phyloP scores from a whole-genome alignment of 257 asterid genomes.

The Cordia subcordata region DNA sequence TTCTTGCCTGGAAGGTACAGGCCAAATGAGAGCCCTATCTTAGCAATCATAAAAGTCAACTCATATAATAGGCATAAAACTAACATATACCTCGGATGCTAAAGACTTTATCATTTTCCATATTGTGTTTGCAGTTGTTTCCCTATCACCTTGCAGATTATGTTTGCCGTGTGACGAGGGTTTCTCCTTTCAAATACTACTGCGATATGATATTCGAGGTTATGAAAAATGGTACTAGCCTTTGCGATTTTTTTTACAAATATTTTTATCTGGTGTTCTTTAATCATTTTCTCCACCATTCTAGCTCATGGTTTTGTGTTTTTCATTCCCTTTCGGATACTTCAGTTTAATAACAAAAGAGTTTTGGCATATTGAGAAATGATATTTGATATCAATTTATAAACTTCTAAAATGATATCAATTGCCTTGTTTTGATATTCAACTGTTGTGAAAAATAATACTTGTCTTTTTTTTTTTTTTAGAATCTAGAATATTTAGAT shows the following conservation, averaged over 20 bases:
- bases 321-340: too few species aligned
- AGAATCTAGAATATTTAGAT: too few species aligned
- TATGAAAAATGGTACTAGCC: constrained; percentile 82
- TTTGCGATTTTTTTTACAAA: constrained; percentile 1
- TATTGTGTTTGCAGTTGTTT: constrained; percentile 61
- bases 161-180: constrained; percentile 95
- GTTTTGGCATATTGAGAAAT: too few species aligned
- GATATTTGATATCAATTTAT: too few species aligned
- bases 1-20: too few species aligned
- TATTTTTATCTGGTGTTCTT: background rate
- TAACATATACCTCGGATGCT: background rate
- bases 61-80: background rate
- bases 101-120: background rate
- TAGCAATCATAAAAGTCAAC: background rate
- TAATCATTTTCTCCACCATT: background rate
- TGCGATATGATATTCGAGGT: constrained; percentile 97
- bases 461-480: too few species aligned
- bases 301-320: background rate
- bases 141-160: constrained; percentile 98
- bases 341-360: too few species aligned
- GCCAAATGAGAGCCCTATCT: too few species aligned
- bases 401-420: too few species aligned
- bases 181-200: constrained; percentile 96
- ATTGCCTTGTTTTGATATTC: too few species aligned
- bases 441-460: too few species aligned